Percentiles rank a stretch among this genome's conserved stretches.
Conservation (phyloP, 768 basidiomycete genomes). For the Rhizopogon sp. region DNA sequence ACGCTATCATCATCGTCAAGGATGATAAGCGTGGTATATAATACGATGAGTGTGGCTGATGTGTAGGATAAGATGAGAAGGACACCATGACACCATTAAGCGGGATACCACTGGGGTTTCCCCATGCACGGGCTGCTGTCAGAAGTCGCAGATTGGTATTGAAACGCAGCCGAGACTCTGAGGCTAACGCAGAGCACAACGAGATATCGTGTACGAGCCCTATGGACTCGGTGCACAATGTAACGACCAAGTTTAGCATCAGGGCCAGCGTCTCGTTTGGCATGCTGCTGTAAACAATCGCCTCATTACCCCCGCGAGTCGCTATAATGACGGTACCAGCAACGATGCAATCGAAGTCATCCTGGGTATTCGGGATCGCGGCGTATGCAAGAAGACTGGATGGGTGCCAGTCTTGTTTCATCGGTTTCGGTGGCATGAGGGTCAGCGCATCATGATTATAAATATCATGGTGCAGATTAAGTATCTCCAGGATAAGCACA, state of each 20-base stretch:
- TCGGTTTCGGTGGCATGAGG: background rate
- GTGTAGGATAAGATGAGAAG: conserved; percentile 24
- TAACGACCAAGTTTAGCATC: conserved; percentile 21
- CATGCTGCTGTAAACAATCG: conserved; percentile 6
- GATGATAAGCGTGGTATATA: conserved; percentile 1
- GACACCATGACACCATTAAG: conserved; percentile 19
- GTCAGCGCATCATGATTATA: background rate
- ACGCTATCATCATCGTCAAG: too few species aligned
- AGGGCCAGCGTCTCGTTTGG: conserved; percentile 14
- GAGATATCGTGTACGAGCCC: conserved; percentile 8
- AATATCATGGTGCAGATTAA: background rate
- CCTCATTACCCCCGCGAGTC: background rate
- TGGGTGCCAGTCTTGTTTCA: background rate
- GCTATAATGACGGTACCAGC: conserved; percentile 9
- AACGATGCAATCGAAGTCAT: conserved; percentile 14
- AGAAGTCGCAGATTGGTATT: conserved; percentile 19
- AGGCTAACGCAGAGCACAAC: too few species aligned
- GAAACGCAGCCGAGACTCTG: too few species aligned
- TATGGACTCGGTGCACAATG: conserved; percentile 23
- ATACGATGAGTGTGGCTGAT: conserved; percentile 20
- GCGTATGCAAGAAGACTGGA: background rate
- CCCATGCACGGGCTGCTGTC: conserved; percentile 11
- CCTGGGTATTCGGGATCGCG: background rate
- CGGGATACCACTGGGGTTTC: conserved; percentile 17
- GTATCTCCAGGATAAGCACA: too few species aligned